Evolutionary conservation across 179 eudicot species (phyloP).

Genomic region (Carnegiea gigantea): DNA sequence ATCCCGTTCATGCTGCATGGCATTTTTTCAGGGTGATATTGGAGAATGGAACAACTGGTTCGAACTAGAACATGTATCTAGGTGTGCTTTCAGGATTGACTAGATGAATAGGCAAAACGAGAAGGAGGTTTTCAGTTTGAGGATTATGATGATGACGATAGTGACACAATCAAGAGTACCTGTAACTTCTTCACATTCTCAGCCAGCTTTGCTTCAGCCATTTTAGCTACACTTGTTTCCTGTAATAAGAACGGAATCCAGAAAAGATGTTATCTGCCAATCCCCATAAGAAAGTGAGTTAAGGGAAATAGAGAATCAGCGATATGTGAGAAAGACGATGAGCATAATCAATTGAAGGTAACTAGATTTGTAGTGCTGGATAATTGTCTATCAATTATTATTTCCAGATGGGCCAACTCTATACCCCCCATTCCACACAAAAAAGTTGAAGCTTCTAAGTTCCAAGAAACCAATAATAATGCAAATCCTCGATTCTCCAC

Average conservation of each 20-base stretch:
- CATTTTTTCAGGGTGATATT: background rate
- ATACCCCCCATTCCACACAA: background rate
- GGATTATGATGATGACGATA: background rate
- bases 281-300: background rate
- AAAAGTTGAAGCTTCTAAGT: background rate
- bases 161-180: slow-evolving; percentile 33
- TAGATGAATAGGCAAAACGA: background rate
- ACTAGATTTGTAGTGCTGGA: background rate
- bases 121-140: background rate
- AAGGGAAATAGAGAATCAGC: background rate
- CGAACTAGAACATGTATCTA: background rate
- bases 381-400: background rate
- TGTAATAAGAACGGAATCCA: slow-evolving; percentile 24
- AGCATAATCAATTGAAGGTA: background rate
- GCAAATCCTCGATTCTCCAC: background rate
- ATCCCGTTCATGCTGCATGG: background rate
- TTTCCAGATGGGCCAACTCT: background rate
- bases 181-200: slow-evolving; percentile 61
- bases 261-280: background rate
- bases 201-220: slow-evolving; percentile 47
- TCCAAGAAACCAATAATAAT: background rate
- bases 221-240: slow-evolving; percentile 54
- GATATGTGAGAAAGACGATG: background rate
- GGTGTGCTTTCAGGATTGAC: background rate
- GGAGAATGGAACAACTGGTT: background rate